A percentile compares a stretch with the other conserved stretches of the same genome.
phyloP scores from a whole-genome alignment of 2,329 filamentous ascomycete species.

The Harringtonia lauricola region DNA sequence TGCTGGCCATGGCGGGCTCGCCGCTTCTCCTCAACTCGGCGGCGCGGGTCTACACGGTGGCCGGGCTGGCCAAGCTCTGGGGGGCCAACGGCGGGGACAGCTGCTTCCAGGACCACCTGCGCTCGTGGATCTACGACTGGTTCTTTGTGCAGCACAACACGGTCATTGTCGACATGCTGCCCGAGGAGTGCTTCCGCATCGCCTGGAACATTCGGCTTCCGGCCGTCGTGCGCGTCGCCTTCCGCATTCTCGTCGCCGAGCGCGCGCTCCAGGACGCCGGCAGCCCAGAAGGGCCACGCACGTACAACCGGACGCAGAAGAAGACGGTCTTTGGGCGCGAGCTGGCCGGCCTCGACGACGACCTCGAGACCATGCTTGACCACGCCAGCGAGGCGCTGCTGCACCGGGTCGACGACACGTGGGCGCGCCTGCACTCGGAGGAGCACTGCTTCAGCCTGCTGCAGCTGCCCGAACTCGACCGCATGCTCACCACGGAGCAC shows the following conservation, averaged over 20 bases:
- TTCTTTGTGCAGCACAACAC: constrained; percentile 42
- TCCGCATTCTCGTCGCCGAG: constrained; percentile 52
- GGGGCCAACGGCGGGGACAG: constrained; percentile 19
- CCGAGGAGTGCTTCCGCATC: constrained; percentile 50
- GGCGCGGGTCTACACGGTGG: constrained; percentile 55
- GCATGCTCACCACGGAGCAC: neutral
- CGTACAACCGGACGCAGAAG: constrained; percentile 1
- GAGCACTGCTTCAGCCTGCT: neutral
- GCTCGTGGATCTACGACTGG: constrained; percentile 45
- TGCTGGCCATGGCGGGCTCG: constrained; percentile 37
- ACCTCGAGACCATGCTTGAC: constrained; percentile 34
- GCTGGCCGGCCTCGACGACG: constrained; percentile 36
- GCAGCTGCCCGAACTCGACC: neutral
- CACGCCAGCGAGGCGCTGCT: constrained; percentile 44
- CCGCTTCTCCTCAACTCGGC: constrained; percentile 52
- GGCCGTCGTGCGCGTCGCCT: constrained; percentile 35
- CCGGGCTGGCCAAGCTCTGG: constrained; percentile 48
- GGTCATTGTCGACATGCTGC: constrained; percentile 50
- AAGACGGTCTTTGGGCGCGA: constrained; percentile 29
- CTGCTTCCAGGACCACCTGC: constrained; percentile 12
- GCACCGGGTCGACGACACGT: constrained; percentile 27
- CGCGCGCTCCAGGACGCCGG: constrained; percentile 36
- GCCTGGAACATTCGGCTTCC: constrained; percentile 34
- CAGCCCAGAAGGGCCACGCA: constrained; percentile 3
- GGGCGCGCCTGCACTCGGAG: neutral